Percentiles rank a stretch among this genome's conserved stretches.
phyloP scores from a whole-genome alignment of 768 basidiomycete species.

The Rhizopogon vinicolor region DNA sequence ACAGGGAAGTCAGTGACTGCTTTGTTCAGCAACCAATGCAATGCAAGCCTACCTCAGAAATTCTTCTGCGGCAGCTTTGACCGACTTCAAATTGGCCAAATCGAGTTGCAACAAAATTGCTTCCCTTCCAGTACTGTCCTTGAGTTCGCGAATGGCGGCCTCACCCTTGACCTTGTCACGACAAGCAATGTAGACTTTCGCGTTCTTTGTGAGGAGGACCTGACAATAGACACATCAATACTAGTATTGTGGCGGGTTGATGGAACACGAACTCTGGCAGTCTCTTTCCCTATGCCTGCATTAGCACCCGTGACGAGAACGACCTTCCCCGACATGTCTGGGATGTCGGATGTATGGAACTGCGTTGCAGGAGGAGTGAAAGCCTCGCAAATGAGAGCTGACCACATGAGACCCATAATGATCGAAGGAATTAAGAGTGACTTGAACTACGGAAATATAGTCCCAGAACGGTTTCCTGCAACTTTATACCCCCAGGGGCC shows the following conservation, averaged over 20 bases:
- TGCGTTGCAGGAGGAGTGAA: conserved; percentile 17
- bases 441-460: no score
- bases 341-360: conserved; percentile 25
- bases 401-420: conserved; percentile 6
- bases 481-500: no score
- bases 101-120: conserved; percentile 28
- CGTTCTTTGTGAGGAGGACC: conserved; percentile 38
- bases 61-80: conserved; percentile 25
- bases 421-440: no score
- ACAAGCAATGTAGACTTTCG: conserved; percentile 48
- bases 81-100: conserved; percentile 24
- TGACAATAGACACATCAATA: conserved; percentile 5
- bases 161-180: conserved; percentile 35
- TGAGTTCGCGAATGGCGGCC: conserved; percentile 35
- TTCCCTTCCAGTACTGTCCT: conserved; percentile 26
- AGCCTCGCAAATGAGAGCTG: not conserved
- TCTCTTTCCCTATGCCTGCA: conserved; percentile 48
- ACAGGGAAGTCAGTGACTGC: conserved; percentile 22
- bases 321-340: conserved; percentile 33
- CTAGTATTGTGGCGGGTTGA: no score
- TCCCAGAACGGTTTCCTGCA: no score
- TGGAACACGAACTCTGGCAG: conserved; percentile 18
- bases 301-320: conserved; percentile 43
- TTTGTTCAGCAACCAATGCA: not conserved
- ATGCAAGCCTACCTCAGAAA: conserved; percentile 18